Evolutionary conservation across 441 rosid species (phyloP).

Genomic region (Gossypium lobatum): DNA sequence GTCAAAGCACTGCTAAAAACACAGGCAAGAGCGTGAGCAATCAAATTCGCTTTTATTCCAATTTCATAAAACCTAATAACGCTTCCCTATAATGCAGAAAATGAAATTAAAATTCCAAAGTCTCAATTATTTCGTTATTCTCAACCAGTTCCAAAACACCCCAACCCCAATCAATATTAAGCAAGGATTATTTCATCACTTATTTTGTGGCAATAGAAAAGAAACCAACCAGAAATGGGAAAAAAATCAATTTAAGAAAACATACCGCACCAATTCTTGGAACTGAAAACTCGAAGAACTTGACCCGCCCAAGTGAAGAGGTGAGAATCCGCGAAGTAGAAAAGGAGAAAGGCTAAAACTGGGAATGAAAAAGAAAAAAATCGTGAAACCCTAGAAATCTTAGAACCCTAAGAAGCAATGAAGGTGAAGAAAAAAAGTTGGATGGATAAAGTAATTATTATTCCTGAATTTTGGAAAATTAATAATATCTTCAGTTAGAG

Average conservation of each 20-base stretch:
- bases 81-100: conserved; percentile 1
- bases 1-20: not conserved
- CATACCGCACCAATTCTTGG: conserved; percentile 12
- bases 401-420: conserved; percentile 6
- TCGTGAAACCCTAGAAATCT: conserved; percentile 10
- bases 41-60: not conserved
- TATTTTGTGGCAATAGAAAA: conserved; percentile 9
- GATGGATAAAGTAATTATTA: not conserved
- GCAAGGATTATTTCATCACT: not conserved
- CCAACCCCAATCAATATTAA: not conserved
- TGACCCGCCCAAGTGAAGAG: not conserved
- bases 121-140: not conserved
- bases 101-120: not conserved
- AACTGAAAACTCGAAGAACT: conserved; percentile 9
- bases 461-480: conserved; percentile 16
- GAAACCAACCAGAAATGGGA: conserved; percentile 5
- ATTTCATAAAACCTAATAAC: not conserved
- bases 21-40: not conserved
- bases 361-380: conserved; percentile 1
- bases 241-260: not conserved
- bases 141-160: not conserved
- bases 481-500: not conserved
- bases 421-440: not conserved
- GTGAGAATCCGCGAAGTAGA: not conserved
- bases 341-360: not conserved